A percentile compares a stretch with the other conserved stretches of the same genome.
phyloP scores from a whole-genome alignment of 2,329 filamentous ascomycete species.

The Colletotrichum cereale region DNA sequence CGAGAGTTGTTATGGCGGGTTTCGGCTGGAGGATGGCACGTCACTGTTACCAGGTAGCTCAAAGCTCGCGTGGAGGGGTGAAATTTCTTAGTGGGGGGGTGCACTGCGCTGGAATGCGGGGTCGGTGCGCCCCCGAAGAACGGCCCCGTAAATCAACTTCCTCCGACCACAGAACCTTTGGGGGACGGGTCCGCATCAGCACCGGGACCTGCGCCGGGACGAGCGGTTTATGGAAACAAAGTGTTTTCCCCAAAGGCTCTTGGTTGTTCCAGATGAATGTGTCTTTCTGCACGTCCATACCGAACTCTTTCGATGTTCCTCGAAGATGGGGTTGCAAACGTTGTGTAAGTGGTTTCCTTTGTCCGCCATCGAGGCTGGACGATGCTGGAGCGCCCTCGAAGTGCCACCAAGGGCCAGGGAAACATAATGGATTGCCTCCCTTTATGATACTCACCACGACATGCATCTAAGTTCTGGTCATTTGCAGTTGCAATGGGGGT shows the following conservation, averaged over 20 bases:
- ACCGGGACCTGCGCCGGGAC: background rate
- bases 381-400: background rate
- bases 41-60: constrained; percentile 15
- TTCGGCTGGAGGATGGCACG: background rate
- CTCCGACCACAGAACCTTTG: background rate
- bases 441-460: rapidly evolving
- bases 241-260: background rate
- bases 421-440: background rate
- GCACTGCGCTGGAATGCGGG: constrained; percentile 20
- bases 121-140: constrained; percentile 14
- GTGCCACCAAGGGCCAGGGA: background rate
- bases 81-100: constrained; percentile 40
- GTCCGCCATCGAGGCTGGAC: background rate
- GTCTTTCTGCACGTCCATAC: too few relatives aligned
- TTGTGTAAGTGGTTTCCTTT: background rate
- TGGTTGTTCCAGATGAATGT: too few relatives aligned
- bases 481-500: background rate
- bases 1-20: background rate
- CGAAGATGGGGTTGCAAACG: background rate
- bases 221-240: background rate
- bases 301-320: background rate
- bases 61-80: constrained; percentile 31
- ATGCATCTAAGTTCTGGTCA: background rate
- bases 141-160: constrained; percentile 3
- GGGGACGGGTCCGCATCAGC: background rate